Evolutionary conservation across 2,329 filamentous ascomycete genomes (phyloP).

Genomic region (Pseudogymnoascus sp.): DNA sequence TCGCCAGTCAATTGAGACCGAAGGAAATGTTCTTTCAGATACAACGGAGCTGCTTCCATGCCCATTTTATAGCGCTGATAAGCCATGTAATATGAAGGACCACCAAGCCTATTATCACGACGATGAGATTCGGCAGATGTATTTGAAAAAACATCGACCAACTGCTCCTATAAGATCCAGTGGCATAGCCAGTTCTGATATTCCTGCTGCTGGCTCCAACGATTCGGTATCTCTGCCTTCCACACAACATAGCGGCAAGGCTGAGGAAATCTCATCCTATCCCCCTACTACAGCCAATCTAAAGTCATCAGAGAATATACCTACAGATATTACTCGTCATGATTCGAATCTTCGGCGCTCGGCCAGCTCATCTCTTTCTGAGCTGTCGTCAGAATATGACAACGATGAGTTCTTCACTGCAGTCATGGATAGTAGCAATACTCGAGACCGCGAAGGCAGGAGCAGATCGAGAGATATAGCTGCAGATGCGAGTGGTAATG

Average conservation of each 20-base stretch:
- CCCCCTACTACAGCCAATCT: not conserved
- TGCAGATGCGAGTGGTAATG: not conserved
- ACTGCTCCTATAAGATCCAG: not conserved
- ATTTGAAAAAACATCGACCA: not conserved
- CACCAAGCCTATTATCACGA: conserved; percentile 5
- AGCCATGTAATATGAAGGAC: not conserved
- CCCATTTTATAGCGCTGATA: conserved; percentile 1
- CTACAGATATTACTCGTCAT: not conserved
- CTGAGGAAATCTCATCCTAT: not conserved
- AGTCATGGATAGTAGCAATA: not conserved
- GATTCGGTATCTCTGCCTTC: not conserved
- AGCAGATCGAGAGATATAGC: not conserved
- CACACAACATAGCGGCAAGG: not conserved
- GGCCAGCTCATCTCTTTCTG: not conserved
- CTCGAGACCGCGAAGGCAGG: not conserved
- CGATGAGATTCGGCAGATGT: not conserved
- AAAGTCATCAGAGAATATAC: not conserved
- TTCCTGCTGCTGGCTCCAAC: not conserved
- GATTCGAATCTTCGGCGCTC: not conserved
- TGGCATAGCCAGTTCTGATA: not conserved
- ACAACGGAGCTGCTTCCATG: not conserved
- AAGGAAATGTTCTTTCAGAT: not conserved
- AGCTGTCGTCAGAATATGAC: not conserved
- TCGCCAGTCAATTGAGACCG: not conserved
- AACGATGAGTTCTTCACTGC: conserved; percentile 1